Percentiles rank a stretch among this genome's conserved stretches.
phyloP scores from a whole-genome alignment of 768 basidiomycete genomes.

The Suillus alpinus region DNA sequence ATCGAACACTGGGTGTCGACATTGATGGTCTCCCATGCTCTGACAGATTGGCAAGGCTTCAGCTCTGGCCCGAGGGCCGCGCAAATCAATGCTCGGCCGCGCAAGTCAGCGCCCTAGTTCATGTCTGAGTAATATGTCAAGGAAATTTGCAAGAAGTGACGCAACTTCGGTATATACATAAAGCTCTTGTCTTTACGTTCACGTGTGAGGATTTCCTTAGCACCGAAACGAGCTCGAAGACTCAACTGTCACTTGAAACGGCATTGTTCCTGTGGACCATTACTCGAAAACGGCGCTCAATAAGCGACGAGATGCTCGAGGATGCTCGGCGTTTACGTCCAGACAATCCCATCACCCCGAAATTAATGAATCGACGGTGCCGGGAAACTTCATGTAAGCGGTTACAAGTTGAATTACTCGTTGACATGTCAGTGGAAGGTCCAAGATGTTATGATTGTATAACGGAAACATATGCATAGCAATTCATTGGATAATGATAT shows the following conservation, averaged over 20 bases:
- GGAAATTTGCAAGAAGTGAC: background rate
- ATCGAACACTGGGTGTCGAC: background rate
- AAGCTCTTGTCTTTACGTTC: background rate
- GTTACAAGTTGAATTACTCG: background rate
- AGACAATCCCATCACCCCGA: background rate
- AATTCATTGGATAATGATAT: conserved; percentile 6
- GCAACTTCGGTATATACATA: background rate
- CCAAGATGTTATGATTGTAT: conserved; percentile 1
- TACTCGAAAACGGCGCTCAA: background rate
- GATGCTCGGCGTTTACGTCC: background rate
- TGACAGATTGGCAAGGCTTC: conserved; percentile 1
- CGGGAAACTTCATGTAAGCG: background rate
- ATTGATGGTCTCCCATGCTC: conserved; percentile 1
- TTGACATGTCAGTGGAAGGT: background rate
- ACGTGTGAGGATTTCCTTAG: background rate
- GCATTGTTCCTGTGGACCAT: background rate
- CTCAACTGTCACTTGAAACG: conserved; percentile 1
- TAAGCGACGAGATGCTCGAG: background rate
- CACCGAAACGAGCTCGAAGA: background rate
- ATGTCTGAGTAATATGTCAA: background rate
- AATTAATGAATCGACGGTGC: conserved; percentile 4
- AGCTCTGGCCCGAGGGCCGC: background rate
- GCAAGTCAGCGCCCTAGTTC: background rate
- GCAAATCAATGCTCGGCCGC: background rate
- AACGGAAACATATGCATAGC: conserved; percentile 6